phyloP scores from a whole-genome alignment of 352 stramenopile species.

The Pythium myriotylum region DNA sequence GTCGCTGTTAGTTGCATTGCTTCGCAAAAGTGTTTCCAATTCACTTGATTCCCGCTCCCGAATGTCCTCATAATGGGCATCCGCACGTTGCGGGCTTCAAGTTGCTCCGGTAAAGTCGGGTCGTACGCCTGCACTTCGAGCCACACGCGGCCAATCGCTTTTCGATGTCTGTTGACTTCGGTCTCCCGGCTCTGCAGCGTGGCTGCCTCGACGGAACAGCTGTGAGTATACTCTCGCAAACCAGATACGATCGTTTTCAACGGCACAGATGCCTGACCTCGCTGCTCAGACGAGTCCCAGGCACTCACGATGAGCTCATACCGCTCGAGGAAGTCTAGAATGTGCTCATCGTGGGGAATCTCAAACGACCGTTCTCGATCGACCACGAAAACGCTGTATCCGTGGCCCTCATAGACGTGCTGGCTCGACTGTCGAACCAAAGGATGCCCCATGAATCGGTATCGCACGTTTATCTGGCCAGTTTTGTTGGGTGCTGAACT shows the following conservation, averaged over 20 bases:
- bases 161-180: background rate
- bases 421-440: constrained; percentile 6
- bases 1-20: constrained; percentile 25
- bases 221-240: background rate
- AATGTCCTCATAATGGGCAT: background rate
- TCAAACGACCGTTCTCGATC: constrained; percentile 2
- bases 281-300: background rate
- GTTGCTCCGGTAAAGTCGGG: background rate
- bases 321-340: constrained; percentile 11
- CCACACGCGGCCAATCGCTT: constrained; percentile 15
- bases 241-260: background rate
- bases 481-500: background rate
- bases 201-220: background rate
- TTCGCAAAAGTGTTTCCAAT: constrained; percentile 30
- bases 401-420: background rate
- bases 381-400: constrained; percentile 1
- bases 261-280: background rate
- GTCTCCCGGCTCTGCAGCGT: background rate
- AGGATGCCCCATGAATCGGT: constrained; percentile 25
- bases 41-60: background rate
- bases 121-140: constrained; percentile 9
- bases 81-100: background rate
- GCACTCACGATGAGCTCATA: constrained; percentile 9
- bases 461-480: constrained; percentile 1
- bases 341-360: constrained; percentile 4